phyloP scores from a whole-genome alignment of 2,329 filamentous ascomycete genomes.

The Alternaria hordeiaustralica region DNA sequence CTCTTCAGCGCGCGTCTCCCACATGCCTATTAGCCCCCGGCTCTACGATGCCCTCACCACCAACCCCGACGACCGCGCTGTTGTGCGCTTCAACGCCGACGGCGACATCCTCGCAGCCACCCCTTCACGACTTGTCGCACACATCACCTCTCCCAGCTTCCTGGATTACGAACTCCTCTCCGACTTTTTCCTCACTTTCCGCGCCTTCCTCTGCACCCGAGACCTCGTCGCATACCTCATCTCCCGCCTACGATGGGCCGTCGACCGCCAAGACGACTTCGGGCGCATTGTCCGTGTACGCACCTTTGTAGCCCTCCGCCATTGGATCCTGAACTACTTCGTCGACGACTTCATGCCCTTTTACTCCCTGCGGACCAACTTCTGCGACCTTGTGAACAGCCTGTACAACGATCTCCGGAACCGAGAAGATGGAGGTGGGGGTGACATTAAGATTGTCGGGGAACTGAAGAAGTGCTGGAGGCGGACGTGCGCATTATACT shows the following conservation, averaged over 20 bases:
- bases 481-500: constrained; percentile 85
- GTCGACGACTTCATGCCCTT: constrained; percentile 88
- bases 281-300: constrained; percentile 94
- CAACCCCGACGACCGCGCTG: constrained; percentile 79
- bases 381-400: constrained; percentile 80
- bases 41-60: constrained; percentile 85
- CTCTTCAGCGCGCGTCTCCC: constrained; percentile 47
- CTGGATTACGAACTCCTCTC: constrained; percentile 96
- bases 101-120: constrained; percentile 87
- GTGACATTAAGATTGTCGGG: constrained; percentile 83
- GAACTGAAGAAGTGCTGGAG: constrained; percentile 99
- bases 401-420: constrained; percentile 61
- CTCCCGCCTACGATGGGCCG: constrained; percentile 84
- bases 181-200: constrained; percentile 96
- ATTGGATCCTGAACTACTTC: constrained; percentile 99
- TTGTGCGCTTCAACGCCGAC: constrained; percentile 81
- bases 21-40: constrained; percentile 59
- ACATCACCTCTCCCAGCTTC: constrained; percentile 95
- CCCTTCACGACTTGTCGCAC: constrained; percentile 86
- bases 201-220: constrained; percentile 78
- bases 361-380: constrained; percentile 73
- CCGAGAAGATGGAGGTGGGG: constrained; percentile 61
- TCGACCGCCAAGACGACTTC: constrained; percentile 78
- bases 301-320: constrained; percentile 91
- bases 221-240: constrained; percentile 85